Conservation (phyloP, 306 rosid species). For the Cicer bijugum region DNA sequence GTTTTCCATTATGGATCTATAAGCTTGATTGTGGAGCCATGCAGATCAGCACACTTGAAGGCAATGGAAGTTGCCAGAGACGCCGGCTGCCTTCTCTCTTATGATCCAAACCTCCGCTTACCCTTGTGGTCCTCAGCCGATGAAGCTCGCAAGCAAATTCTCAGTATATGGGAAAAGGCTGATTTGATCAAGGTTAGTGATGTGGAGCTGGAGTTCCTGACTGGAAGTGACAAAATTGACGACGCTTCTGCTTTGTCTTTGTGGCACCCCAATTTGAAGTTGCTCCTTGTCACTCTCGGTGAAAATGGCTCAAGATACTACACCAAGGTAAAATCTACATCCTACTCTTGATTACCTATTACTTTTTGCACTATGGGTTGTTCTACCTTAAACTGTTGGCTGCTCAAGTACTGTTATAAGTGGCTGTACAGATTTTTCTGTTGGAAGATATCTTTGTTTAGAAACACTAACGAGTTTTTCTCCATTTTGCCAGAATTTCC, state of each 20-base stretch:
- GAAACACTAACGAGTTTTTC: slow-evolving; percentile 18
- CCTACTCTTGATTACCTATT: not conserved
- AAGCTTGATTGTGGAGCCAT: slow-evolving; percentile 95
- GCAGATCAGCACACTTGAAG: slow-evolving; percentile 87
- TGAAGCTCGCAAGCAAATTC: slow-evolving; percentile 82
- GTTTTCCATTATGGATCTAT: slow-evolving; percentile 90
- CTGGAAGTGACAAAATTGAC: slow-evolving; percentile 68
- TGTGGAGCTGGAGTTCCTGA: slow-evolving; percentile 81
- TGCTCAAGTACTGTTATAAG: not conserved
- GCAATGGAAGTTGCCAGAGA: slow-evolving; percentile 86
- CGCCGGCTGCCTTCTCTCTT: slow-evolving; percentile 79
- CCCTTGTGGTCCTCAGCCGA: slow-evolving; percentile 76
- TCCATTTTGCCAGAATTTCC: slow-evolving; percentile 58
- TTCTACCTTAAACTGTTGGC: no score
- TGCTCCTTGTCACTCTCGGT: slow-evolving; percentile 92
- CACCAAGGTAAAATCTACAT: slow-evolving; percentile 67
- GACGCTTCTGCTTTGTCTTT: slow-evolving; percentile 69
- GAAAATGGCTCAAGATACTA: slow-evolving; percentile 88
- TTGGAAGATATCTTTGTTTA: not conserved
- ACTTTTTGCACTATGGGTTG: not conserved
- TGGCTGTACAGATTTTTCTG: no score
- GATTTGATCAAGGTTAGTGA: slow-evolving; percentile 87
- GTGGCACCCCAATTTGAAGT: slow-evolving; percentile 84
- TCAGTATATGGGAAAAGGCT: slow-evolving; percentile 89
- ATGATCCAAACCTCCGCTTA: slow-evolving; percentile 84